Percentiles rank a stretch among this genome's conserved stretches.
Evolutionary conservation across 2,329 filamentous ascomycete species (phyloP).

Genomic region (Penicillium sclerotigenum): DNA sequence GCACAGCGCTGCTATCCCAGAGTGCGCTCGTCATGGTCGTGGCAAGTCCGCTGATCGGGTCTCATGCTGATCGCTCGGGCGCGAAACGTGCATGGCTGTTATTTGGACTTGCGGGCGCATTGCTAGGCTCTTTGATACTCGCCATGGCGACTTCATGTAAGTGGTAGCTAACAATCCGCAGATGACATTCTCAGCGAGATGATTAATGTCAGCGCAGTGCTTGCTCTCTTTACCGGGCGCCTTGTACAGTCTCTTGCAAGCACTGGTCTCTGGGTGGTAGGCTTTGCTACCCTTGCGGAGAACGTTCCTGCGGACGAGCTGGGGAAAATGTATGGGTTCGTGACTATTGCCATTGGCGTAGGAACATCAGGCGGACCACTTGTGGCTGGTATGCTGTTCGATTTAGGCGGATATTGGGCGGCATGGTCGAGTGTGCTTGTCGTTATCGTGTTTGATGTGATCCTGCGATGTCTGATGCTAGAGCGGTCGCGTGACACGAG

Average conservation of each 20-base stretch:
- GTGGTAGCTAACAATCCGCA: background rate
- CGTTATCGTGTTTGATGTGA: slow-evolving; percentile 28
- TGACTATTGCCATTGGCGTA: slow-evolving; percentile 23
- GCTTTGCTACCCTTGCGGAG: slow-evolving; percentile 28
- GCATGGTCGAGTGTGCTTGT: slow-evolving; percentile 30
- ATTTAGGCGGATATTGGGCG: slow-evolving; percentile 28
- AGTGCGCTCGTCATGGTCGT: slow-evolving; percentile 25
- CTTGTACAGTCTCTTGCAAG: slow-evolving; percentile 28
- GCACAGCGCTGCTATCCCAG: slow-evolving; percentile 25
- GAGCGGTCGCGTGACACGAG: slow-evolving; percentile 4
- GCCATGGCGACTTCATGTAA: slow-evolving; percentile 25
- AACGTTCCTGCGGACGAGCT: slow-evolving; percentile 25
- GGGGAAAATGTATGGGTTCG: slow-evolving; percentile 26
- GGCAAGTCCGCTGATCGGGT: slow-evolving; percentile 23
- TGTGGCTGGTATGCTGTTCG: slow-evolving; percentile 27
- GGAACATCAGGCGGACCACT: slow-evolving; percentile 30
- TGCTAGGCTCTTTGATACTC: slow-evolving; percentile 22
- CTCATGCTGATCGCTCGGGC: slow-evolving; percentile 20
- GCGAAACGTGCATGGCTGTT: slow-evolving; percentile 23
- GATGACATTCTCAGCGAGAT: background rate
- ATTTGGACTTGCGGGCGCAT: slow-evolving; percentile 16
- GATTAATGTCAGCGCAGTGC: slow-evolving; percentile 11
- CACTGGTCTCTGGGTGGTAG: slow-evolving; percentile 29
- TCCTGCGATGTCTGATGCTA: slow-evolving; percentile 29
- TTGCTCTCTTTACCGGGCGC: slow-evolving; percentile 25